Conservation (phyloP, 2,329 filamentous ascomycete genomes). For the Alternaria brassicicola region DNA sequence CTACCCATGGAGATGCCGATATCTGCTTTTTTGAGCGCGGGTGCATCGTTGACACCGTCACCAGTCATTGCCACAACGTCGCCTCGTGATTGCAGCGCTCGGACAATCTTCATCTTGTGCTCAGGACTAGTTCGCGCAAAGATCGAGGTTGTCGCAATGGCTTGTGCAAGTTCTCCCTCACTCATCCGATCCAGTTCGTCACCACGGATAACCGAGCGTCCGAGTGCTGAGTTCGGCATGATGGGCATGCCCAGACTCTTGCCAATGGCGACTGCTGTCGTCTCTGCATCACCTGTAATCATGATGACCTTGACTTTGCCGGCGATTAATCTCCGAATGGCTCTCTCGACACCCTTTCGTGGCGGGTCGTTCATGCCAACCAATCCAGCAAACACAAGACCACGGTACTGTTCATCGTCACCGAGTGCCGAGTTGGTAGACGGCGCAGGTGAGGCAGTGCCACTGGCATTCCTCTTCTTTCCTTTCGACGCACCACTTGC, state of each 20-base stretch:
- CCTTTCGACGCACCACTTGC: slow-evolving; percentile 73
- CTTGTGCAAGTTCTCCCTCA: slow-evolving; percentile 79
- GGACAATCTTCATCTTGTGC: slow-evolving; percentile 97
- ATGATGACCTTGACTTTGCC: slow-evolving; percentile 97
- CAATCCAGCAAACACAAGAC: slow-evolving; percentile 86
- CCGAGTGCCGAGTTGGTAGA: slow-evolving; percentile 40
- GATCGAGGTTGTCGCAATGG: slow-evolving; percentile 87
- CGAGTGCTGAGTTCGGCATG: slow-evolving; percentile 61
- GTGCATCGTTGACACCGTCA: slow-evolving; percentile 96
- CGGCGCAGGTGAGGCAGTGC: slow-evolving; percentile 37
- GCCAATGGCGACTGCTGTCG: slow-evolving; percentile 91
- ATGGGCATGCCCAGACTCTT: slow-evolving; percentile 94
- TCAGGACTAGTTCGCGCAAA: slow-evolving; percentile 97
- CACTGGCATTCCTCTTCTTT: slow-evolving; percentile 38
- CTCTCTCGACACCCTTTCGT: slow-evolving; percentile 83
- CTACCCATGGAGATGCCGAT: slow-evolving; percentile 98
- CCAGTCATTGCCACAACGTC: slow-evolving; percentile 99
- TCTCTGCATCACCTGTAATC: slow-evolving; percentile 97
- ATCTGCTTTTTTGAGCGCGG: slow-evolving; percentile 93
- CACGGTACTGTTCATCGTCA: slow-evolving; percentile 77
- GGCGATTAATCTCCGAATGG: slow-evolving; percentile 87
- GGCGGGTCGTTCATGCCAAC: slow-evolving; percentile 98
- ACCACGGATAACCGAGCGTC: slow-evolving; percentile 78
- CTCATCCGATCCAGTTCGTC: slow-evolving; percentile 94
- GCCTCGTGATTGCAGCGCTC: slow-evolving; percentile 85